A percentile compares a stretch with the other conserved stretches of the same genome.
These are phyloP conservation scores for Saccharata proteae DNA, from an alignment of 2,329 filamentous ascomycete species.

Conservation along the genomic window DNA sequence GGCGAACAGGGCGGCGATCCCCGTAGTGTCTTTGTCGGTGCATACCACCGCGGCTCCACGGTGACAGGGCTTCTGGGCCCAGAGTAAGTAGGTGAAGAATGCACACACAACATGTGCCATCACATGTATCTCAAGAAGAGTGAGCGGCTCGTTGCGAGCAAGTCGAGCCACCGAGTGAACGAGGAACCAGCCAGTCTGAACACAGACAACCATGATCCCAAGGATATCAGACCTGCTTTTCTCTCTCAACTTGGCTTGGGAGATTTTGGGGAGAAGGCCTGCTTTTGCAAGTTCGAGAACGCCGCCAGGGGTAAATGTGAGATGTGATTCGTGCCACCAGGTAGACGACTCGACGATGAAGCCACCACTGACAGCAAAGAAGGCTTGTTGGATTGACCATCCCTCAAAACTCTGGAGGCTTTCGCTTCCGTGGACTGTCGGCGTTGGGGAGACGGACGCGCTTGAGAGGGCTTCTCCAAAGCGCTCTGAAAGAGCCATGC, in stretches of 20 bases:
- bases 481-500: no score
- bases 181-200: slow-evolving; percentile 29
- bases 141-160: slow-evolving; percentile 22
- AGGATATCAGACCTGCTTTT: slow-evolving; percentile 15
- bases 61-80: slow-evolving; percentile 23
- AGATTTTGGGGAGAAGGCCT: slow-evolving; percentile 11
- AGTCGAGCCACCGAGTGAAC: slow-evolving; percentile 23
- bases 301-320: slow-evolving; percentile 13
- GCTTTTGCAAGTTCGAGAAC: slow-evolving; percentile 11
- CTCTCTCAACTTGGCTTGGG: slow-evolving; percentile 10
- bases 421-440: no score
- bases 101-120: slow-evolving; percentile 24
- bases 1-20: slow-evolving; percentile 11
- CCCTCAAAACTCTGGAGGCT: no score
- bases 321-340: slow-evolving; percentile 4
- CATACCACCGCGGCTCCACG: slow-evolving; percentile 11
- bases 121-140: slow-evolving; percentile 26
- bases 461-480: no score
- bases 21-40: slow-evolving; percentile 9
- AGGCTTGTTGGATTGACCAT: slow-evolving; percentile 11
- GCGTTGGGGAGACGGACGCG: no score
- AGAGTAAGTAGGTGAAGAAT: slow-evolving; percentile 21
- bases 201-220: slow-evolving; percentile 19
- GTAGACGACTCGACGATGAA: slow-evolving; percentile 10
- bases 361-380: slow-evolving; percentile 15